Evolutionary conservation across 305 asterid species (phyloP).

Genomic region (Plantago coronopus): DNA sequence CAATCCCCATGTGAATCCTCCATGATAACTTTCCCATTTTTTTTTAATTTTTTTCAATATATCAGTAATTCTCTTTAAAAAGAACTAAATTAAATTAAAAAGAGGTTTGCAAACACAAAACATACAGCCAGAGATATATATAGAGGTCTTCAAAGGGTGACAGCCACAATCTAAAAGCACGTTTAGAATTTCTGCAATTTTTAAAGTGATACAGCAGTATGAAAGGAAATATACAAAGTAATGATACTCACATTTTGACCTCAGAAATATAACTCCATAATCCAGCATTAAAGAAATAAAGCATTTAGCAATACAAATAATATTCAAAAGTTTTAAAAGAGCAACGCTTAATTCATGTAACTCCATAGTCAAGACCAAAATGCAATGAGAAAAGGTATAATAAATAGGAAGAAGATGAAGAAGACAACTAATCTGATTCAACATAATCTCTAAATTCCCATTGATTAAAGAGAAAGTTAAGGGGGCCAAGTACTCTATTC

Average conservation of each 20-base stretch:
- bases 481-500: slow-evolving; percentile 33
- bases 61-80: too few relatives aligned
- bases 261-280: background rate
- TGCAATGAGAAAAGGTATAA: background rate
- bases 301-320: background rate
- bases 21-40: background rate
- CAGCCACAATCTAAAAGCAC: background rate
- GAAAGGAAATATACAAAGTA: background rate
- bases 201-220: background rate
- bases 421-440: slow-evolving; percentile 15
- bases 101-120: background rate
- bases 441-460: slow-evolving; percentile 25
- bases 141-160: background rate
- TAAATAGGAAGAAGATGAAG: background rate
- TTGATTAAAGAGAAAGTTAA: slow-evolving; percentile 53
- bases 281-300: too few relatives aligned
- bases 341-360: too few relatives aligned
- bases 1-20: slow-evolving; percentile 39
- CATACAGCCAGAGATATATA: too few relatives aligned
- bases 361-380: too few relatives aligned
- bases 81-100: background rate
- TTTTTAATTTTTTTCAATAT: background rate
- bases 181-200: background rate
- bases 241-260: background rate
- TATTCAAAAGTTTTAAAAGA: background rate